Percentiles rank a stretch among this genome's conserved stretches.
These are phyloP conservation scores for Rhinocladiella mackenziei DNA, from an alignment of 2,329 filamentous ascomycete species.

Conservation along the genomic window DNA sequence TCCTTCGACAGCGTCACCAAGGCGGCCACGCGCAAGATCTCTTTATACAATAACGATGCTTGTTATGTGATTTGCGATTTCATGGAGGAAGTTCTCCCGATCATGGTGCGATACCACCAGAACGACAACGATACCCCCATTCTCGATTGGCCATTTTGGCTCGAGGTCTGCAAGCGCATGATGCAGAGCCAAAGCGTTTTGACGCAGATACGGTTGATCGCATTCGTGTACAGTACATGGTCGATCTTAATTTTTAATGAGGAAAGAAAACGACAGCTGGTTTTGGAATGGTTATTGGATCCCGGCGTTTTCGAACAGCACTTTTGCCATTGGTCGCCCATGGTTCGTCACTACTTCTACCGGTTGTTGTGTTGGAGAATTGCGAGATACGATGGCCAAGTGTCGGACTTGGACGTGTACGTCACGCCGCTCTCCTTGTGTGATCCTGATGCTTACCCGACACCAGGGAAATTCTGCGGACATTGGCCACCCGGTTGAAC, in stretches of 20 bases:
- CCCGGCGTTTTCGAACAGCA: slow-evolving; percentile 72
- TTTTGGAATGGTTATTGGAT: slow-evolving; percentile 69
- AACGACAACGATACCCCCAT: slow-evolving; percentile 46
- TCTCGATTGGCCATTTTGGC: slow-evolving; percentile 80
- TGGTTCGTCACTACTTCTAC: slow-evolving; percentile 92
- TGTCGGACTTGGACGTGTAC: slow-evolving; percentile 64
- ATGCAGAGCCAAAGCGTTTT: slow-evolving; percentile 80
- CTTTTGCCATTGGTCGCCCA: slow-evolving; percentile 93
- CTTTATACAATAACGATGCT: slow-evolving; percentile 74
- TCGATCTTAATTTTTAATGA: slow-evolving; percentile 64
- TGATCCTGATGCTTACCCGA: slow-evolving; percentile 8
- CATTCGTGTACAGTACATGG: slow-evolving; percentile 79
- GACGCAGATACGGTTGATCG: slow-evolving; percentile 79
- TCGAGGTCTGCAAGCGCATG: slow-evolving; percentile 73
- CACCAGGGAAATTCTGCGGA: slow-evolving; percentile 63
- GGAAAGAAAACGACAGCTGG: slow-evolving; percentile 65
- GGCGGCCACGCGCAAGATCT: slow-evolving; percentile 69
- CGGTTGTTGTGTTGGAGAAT: slow-evolving; percentile 85
- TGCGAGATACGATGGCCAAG: slow-evolving; percentile 67
- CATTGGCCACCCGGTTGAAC: slow-evolving; percentile 64
- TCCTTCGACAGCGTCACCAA: slow-evolving; percentile 71
- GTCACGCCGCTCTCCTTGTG: slow-evolving; percentile 34
- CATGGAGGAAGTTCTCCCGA: slow-evolving; percentile 71
- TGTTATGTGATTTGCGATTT: slow-evolving; percentile 92
- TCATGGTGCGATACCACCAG: slow-evolving; percentile 59